These are phyloP conservation scores for Colletotrichum costaricense DNA, from an alignment of 2,329 filamentous ascomycete species.

Conservation along the genomic window DNA sequence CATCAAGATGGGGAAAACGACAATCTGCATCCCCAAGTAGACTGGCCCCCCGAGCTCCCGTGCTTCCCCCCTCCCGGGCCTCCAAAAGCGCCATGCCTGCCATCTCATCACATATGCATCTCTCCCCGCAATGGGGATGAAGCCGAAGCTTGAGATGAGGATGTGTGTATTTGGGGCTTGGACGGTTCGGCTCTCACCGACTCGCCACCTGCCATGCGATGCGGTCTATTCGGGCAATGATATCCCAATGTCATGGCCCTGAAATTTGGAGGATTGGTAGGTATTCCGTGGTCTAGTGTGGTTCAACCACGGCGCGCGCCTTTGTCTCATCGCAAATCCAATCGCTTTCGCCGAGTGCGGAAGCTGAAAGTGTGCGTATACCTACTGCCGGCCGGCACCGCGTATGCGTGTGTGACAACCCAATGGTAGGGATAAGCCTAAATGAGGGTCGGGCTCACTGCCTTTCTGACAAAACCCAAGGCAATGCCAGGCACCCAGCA, in stretches of 20 bases:
- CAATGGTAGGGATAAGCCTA: slow-evolving; percentile 22
- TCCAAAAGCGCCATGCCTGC: background rate
- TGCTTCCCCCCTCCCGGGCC: too few relatives aligned
- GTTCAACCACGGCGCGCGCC: background rate
- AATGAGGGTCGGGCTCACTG: background rate
- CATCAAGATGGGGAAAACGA: slow-evolving; percentile 20
- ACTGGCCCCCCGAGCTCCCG: too few relatives aligned
- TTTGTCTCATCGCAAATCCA: background rate
- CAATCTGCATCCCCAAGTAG: background rate
- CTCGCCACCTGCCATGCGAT: slow-evolving; percentile 25
- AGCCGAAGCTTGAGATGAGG: background rate
- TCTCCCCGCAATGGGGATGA: slow-evolving; percentile 9
- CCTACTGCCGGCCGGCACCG: background rate
- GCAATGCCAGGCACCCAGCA: background rate
- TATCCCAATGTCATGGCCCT: background rate
- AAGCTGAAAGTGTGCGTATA: background rate
- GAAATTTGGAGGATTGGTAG: background rate
- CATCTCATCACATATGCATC: background rate
- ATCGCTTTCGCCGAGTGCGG: background rate
- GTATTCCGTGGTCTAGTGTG: background rate
- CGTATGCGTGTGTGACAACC: background rate
- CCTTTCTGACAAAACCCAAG: background rate
- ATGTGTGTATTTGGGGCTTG: background rate
- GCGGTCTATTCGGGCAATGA: slow-evolving; percentile 22
- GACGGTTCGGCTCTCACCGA: slow-evolving; percentile 28